Evolutionary conservation across 768 basidiomycete genomes (phyloP), one percentile per base, ranked within the genome.

Genomic region (Termitomyces sp.): DNA sequence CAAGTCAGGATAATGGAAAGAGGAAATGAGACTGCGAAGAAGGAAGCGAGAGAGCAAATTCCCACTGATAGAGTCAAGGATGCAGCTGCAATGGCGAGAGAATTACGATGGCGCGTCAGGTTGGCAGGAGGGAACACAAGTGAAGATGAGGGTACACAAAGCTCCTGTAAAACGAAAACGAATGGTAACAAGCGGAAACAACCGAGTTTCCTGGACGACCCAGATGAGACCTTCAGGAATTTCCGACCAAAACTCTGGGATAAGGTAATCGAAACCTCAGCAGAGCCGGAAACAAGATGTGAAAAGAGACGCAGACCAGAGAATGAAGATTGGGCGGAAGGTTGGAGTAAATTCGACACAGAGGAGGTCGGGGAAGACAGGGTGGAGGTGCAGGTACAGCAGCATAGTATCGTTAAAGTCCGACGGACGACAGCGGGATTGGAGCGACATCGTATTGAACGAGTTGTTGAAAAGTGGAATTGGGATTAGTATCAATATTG

Each of bases 31-130:
- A 74, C 82, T 47, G 82, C 82, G 46, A 89, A 86, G 72, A 88
- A 86, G 65, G 86, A 92, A 64, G 82, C 84, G 3, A 88, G 82
- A 65, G 94, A 95, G 53, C 83, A 90, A 57, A 83, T 96, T 20
- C 94, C 94, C 1, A 63, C 68, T 9, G 94, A 95, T 62, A 83
- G 85, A 54, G 82, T 94, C 58, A 90, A 90, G 67, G 94, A 97
- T 72, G 81, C 88, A 18, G 74, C 88, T 3, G 88, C 87, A 2
- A 68, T 93, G 54, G 92, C 92, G 18, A 77, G 92, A 61, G 94
- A 97, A 68, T 72, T 97, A 45, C 78, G 89, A 45, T 97, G 94
- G 94, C 80, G 94, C 50, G 79, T 87, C 30, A 81, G 82, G 56
- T 71, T 83, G 45, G 83, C 83, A 5, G 72, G 77, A 6, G 88